phyloP scores from a whole-genome alignment of 495 filamentous ascomycete species.

The Ascodesmis nigricans region DNA sequence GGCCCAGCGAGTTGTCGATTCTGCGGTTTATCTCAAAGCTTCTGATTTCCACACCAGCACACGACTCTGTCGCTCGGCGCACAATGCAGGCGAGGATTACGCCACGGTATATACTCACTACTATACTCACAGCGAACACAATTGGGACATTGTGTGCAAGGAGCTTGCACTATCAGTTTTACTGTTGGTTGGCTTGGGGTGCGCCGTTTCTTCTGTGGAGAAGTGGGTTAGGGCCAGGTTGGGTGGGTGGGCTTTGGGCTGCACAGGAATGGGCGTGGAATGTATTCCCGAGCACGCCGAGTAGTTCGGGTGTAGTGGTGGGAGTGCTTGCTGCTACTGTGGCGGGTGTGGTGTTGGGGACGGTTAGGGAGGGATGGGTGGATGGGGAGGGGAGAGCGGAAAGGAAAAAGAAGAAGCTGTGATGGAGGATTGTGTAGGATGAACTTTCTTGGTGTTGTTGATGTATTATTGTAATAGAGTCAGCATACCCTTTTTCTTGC shows the following conservation, averaged over 20 bases:
- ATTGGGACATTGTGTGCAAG: slow-evolving; percentile 81
- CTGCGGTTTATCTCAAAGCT: no score
- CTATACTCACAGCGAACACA: slow-evolving; percentile 54
- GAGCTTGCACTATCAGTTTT: slow-evolving; percentile 93
- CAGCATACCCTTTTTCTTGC: slow-evolving; percentile 8
- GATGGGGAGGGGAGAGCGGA: no score
- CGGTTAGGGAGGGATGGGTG: no score
- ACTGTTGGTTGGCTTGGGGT: slow-evolving; percentile 75
- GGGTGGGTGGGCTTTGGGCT: slow-evolving; percentile 53
- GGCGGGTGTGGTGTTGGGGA: slow-evolving; percentile 38
- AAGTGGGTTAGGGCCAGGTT: slow-evolving; percentile 46
- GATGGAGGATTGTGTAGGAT: slow-evolving; percentile 1
- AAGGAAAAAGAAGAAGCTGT: slow-evolving; percentile 21
- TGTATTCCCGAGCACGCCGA: slow-evolving; percentile 69
- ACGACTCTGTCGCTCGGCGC: no score
- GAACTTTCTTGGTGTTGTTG: no score
- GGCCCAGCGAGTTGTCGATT: no score
- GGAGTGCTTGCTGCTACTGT: slow-evolving; percentile 44
- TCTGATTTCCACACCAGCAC: no score
- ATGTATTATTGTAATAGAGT: no score
- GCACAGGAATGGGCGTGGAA: slow-evolving; percentile 95
- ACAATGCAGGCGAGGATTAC: no score
- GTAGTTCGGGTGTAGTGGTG: slow-evolving; percentile 60
- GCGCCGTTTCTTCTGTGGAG: slow-evolving; percentile 83
- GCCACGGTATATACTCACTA: slow-evolving; percentile 52